Base-by-base conservation (phyloP, 805 yeast genomes). In the Candida bentonensis region DNA sequence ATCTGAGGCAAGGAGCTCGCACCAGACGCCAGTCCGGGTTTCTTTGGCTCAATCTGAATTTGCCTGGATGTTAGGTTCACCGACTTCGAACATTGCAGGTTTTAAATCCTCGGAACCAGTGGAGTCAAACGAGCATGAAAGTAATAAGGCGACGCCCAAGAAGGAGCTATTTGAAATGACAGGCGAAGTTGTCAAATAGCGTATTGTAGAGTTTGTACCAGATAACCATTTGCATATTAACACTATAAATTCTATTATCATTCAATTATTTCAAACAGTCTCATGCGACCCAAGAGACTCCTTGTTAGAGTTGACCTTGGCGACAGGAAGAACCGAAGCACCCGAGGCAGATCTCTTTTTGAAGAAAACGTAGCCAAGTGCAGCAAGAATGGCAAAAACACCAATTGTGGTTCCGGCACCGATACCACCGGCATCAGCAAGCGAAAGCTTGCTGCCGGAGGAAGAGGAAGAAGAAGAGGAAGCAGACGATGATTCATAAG, bases 351-450 rank as follows among this genome's bases (percentile, higher is more conserved):
- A 30, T 30, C 36, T 30, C 36, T 30, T 30, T 30, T 15, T 30
- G 36, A 30, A 52, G 17, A 57, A 40, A 5, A 62, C 44, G 49
- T 42, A 61, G 33, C 45, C 57, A 9, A 57, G 42, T 17, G 51
- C 61, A 41, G 65, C 72, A 17, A 59, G 30, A 23, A 69, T 48
- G 27, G 59, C 46, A 50, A 68, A 50, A 7, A 67, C 72, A 46
- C 66, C 69, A 44, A 70, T 55, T 26, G 68, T 65, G 33, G 59
- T 64, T 49, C 73, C 73, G 23, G 73, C 74, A 47, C 76, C 75
- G 49, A 70, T 68, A 45, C 74, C 74, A 46, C 74, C 74, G 22
- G 74, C 74, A 33, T 47, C 72, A 9, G 72, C 73, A 17, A 61
- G 55, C 9, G 54, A 50, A 39, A 55, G 47, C 4, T 41, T 41